Percentiles rank a stretch among this genome's conserved stretches.
Conservation (phyloP, 2,329 filamentous ascomycete species). For the Fusarium coicis region DNA sequence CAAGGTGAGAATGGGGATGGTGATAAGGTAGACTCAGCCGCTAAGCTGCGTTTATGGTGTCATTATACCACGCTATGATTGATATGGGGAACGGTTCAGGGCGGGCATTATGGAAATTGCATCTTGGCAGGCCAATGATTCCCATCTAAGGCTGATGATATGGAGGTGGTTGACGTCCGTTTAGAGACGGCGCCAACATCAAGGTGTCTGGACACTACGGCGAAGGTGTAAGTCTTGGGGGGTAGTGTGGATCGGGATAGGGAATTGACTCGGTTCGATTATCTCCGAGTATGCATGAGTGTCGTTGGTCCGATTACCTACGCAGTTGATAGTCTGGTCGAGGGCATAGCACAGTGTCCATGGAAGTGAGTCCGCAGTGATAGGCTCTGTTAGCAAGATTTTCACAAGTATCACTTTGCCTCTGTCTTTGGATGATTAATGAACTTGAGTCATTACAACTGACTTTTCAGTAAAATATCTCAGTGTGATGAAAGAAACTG, state of each 20-base stretch:
- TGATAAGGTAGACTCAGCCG: background rate
- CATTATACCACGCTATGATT: background rate
- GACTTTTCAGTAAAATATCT: background rate
- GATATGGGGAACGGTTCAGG: conserved; percentile 14
- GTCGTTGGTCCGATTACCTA: background rate
- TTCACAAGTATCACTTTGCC: background rate
- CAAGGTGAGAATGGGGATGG: conserved; percentile 13
- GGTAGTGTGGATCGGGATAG: background rate
- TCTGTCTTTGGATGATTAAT: background rate
- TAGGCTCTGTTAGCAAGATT: background rate
- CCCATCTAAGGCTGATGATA: background rate
- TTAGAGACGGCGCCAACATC: background rate
- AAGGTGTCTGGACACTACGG: background rate
- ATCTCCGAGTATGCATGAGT: background rate
- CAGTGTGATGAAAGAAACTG: background rate
- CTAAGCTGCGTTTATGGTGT: conserved; percentile 11
- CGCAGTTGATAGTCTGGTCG: background rate
- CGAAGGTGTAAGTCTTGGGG: background rate
- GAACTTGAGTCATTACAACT: background rate
- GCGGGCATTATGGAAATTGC: conserved; percentile 6
- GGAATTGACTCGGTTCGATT: background rate
- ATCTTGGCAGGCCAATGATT: conserved; percentile 18
- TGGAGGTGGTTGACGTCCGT: background rate
- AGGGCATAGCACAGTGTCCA: background rate
- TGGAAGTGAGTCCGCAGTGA: too few relatives aligned